These are phyloP conservation scores for Russula lepida DNA, from an alignment of 768 basidiomycete species.

Conservation along the genomic window DNA sequence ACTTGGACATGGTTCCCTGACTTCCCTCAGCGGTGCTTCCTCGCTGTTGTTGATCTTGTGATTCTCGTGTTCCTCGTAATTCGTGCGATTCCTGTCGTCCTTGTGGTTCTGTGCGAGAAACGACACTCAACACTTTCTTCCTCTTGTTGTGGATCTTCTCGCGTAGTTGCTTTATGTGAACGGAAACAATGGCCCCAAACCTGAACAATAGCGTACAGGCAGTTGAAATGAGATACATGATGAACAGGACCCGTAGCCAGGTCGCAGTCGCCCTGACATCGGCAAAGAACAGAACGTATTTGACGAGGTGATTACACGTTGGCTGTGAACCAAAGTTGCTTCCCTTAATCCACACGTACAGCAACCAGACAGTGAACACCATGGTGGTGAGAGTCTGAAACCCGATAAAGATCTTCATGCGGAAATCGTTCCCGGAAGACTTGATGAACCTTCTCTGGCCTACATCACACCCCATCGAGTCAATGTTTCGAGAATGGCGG, in stretches of 20 bases:
- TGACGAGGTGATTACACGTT: constrained; percentile 9
- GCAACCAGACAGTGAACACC: constrained; percentile 5
- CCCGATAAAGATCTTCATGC: background rate
- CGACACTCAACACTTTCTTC: background rate
- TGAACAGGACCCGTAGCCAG: constrained; percentile 7
- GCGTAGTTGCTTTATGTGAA: background rate
- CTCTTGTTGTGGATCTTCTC: background rate
- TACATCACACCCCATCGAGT: background rate
- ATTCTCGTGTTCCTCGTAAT: background rate
- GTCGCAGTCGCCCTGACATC: background rate
- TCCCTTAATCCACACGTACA: constrained; percentile 8
- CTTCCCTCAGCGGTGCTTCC: background rate
- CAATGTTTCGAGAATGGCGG: background rate
- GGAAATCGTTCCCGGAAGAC: background rate
- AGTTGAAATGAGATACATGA: background rate
- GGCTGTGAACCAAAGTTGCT: constrained; percentile 4
- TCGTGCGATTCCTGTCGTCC: background rate
- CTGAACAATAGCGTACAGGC: background rate
- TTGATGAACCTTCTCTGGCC: background rate
- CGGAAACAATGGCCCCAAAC: background rate
- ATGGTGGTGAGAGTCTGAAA: background rate
- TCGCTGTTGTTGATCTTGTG: background rate
- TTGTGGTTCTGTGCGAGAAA: background rate
- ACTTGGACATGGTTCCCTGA: too few relatives aligned
- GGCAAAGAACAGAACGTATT: constrained; percentile 3